A percentile compares a stretch with the other conserved stretches of the same genome.
Evolutionary conservation across 108 stramenopile genomes (phyloP).

Genomic region (Pseudonitzschia multiseries): DNA sequence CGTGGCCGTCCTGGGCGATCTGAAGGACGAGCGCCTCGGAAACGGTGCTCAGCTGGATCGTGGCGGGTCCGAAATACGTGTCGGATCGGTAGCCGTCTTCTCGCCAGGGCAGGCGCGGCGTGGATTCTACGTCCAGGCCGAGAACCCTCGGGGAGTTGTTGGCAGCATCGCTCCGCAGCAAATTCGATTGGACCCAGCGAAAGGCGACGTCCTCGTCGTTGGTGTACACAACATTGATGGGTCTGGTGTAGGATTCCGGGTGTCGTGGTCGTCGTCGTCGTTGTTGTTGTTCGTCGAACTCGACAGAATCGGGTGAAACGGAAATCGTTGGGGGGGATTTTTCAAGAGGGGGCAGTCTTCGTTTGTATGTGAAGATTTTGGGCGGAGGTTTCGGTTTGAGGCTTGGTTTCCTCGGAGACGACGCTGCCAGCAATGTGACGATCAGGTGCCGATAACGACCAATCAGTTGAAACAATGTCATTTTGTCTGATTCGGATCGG

Average conservation of each 20-base stretch:
- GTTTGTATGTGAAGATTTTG: background rate
- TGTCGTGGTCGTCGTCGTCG: no score
- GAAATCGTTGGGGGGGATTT: background rate
- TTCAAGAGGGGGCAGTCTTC: background rate
- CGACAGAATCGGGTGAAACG: no score
- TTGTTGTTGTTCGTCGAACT: no score
- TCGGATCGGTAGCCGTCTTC: background rate
- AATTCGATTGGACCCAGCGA: background rate
- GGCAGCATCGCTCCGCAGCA: background rate
- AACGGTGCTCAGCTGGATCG: background rate
- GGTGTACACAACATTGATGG: background rate
- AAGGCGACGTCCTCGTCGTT: background rate
- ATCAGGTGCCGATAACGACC: background rate
- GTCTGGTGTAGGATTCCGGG: background rate
- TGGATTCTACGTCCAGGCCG: slow-evolving; percentile 18
- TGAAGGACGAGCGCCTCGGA: background rate
- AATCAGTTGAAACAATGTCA: background rate
- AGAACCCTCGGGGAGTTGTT: background rate
- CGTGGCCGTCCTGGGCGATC: slow-evolving; percentile 9
- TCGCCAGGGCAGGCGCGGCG: slow-evolving; percentile 15
- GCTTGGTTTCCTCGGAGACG: background rate
- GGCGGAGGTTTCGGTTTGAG: background rate
- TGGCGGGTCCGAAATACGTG: slow-evolving; percentile 3
- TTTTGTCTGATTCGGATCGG: no score
- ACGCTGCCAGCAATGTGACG: background rate